Evolutionary conservation across 768 basidiomycete species (phyloP), one percentile per base, ranked within the genome.

Genomic region (Rossbeevera mucosa): DNA sequence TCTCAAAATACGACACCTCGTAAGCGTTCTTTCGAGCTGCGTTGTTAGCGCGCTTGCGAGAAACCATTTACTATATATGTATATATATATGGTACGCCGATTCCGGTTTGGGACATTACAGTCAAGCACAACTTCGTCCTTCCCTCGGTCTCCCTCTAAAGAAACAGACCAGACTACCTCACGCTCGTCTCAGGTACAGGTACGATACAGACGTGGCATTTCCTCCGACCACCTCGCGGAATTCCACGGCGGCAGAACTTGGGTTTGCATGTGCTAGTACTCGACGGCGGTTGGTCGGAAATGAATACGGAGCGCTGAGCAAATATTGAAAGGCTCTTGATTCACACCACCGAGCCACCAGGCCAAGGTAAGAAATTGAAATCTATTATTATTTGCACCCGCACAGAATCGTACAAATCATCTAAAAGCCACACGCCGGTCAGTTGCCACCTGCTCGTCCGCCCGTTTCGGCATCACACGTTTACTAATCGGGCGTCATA

Each of bases 341-440:
- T 47, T 46, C 40, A 20, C 29, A 20, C 20, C 45, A 38, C 24
- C 38, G 18, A 18, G 2, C 44, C 41, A 29, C 48, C 24, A 22
- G 11, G 26, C 44, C 20, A 52, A 29, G 12, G 18, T 24, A 45
- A 24, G 16, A 36, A 36, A n/a, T 36, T 9, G 20, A 54, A 47
- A 30, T 53, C 55, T 65, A 63, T 57, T 52, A 25, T 36, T 36
- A 20, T 22, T 12, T 26, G 24, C 7, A 7, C 12, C 40, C 21
- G 20, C 21, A 28, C 28, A 21, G 22, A 31, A 57, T 57, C 52
- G 33, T 63, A 65, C 63, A 60, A 30, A 52, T 49, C 50, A 52
- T 38, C 18, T 24, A 48, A 48, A 20, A 31, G n/a, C 14, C n/a
- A 12, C 18, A 21, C 38, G 33, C 33, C n/a, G n/a, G 33, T 36